phyloP scores from a whole-genome alignment of 192 early-diverging fungal species.

The Chytriomyces sp. region DNA sequence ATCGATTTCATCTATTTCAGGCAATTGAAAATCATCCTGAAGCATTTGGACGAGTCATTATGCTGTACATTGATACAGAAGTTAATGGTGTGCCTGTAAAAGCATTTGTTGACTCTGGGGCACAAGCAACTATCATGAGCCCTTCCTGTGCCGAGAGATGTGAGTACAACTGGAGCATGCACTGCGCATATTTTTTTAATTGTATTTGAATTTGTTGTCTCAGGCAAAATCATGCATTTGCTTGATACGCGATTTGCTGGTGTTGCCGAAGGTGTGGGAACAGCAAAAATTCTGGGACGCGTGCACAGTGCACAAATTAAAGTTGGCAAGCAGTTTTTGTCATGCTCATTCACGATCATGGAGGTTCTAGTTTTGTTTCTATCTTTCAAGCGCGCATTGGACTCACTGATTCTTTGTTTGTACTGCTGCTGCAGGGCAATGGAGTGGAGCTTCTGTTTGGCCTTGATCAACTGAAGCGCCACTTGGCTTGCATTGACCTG shows the following conservation, averaged over 20 bases:
- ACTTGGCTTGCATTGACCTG: constrained; percentile 92
- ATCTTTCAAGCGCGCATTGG: background rate
- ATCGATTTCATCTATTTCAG: constrained; percentile 33
- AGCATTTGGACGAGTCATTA: constrained; percentile 86
- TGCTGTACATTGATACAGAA: constrained; percentile 88
- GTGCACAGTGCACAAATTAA: constrained; percentile 88
- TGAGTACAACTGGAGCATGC: background rate
- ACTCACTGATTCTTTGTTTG: background rate
- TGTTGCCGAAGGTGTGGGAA: constrained; percentile 91
- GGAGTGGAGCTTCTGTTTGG: constrained; percentile 92
- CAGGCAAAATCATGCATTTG: constrained; percentile 86
- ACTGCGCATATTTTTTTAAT: too few relatives aligned
- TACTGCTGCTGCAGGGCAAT: constrained; percentile 59
- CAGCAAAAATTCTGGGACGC: constrained; percentile 95
- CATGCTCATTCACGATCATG: constrained; percentile 92
- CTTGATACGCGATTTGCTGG: constrained; percentile 88
- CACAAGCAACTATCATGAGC: constrained; percentile 90
- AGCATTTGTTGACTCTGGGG: constrained; percentile 96
- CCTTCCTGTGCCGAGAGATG: constrained; percentile 50
- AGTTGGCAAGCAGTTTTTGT: constrained; percentile 76
- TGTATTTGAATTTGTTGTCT: too few relatives aligned
- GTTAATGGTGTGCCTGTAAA: constrained; percentile 90
- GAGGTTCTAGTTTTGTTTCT: constrained; percentile 52
- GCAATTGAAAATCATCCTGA: constrained; percentile 96
- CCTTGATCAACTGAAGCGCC: constrained; percentile 92